Evolutionary conservation across 768 basidiomycete genomes (phyloP), one percentile per base, ranked within the genome.

Genomic region (Pisolithus albus): DNA sequence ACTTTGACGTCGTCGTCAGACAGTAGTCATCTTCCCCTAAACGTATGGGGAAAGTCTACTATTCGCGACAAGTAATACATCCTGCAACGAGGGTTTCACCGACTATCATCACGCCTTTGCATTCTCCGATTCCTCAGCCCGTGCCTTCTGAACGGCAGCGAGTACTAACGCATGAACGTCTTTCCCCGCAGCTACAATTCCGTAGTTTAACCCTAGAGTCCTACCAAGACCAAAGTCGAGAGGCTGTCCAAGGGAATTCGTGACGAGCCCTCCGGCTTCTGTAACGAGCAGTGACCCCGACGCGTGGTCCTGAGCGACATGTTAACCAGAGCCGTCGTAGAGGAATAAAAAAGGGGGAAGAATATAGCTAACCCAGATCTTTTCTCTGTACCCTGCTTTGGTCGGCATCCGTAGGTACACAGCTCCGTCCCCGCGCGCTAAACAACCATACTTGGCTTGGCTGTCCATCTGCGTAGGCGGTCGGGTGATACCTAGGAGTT

Each of bases 391-490:
- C 2, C 84, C 87, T 0, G 79, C 72, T 5, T 82, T 82, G 0
- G 83, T 83, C 0, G 90, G 90, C 77, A 91, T 84, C 7, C 89
- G 75, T 40, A 92, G 70, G 64, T 92, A 95, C 34, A 81, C 79
- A 1, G 83, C 84, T 1, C 92, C 93, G 50, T 95, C 88, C 0
- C 94, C 92, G 39, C 94, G 73, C 5, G 84, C 82, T 13, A 98
- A 79, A 61, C 84, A 83, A 28, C 86, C 82, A 59, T 98, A 98
- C 70, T 98, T 99, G 1, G 93, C 92, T 67, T 97, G 94, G 64
- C 87, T 90, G 65, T 98, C 95, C 93, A 98, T 96, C 18, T 91
- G 76, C 15, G 83, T 74, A 8, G 88, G 83, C 0, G 77, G 64
- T 2, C 78, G 71, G 16, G 82, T 81, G 50, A 96, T 77, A 2